These are phyloP conservation scores for Thielaviopsis euricoi DNA, from an alignment of 2,329 filamentous ascomycete genomes.

Conservation along the genomic window DNA sequence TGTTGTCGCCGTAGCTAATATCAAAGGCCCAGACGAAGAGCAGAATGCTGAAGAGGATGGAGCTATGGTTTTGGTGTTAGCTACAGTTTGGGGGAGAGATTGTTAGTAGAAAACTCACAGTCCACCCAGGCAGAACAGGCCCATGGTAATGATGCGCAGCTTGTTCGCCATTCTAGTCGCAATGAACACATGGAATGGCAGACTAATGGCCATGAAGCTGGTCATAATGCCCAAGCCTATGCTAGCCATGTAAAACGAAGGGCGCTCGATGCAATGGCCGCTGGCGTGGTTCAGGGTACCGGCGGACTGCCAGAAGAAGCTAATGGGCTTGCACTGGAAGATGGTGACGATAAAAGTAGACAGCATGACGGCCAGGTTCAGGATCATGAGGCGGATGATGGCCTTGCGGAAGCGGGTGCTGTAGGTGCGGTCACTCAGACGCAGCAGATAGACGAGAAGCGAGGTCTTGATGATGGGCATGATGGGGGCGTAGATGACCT, in stretches of 20 bases:
- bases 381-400: constrained; percentile 18
- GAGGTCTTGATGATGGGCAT: constrained; percentile 29
- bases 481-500: constrained; percentile 28
- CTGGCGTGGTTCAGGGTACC: constrained; percentile 11
- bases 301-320: constrained; percentile 18
- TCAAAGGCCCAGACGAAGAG: constrained; percentile 18
- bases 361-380: constrained; percentile 21
- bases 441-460: constrained; percentile 28
- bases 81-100: too few species aligned
- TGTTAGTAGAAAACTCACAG: constrained; percentile 17
- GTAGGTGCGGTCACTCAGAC: constrained; percentile 22
- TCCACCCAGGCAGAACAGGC: constrained; percentile 23
- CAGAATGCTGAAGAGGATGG: constrained; percentile 19
- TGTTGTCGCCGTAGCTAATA: constrained; percentile 6
- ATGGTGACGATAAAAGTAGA: constrained; percentile 22
- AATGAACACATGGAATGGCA: constrained; percentile 26
- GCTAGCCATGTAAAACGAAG: constrained; percentile 19
- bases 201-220: constrained; percentile 22
- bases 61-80: constrained; percentile 13
- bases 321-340: constrained; percentile 25
- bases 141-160: constrained; percentile 23
- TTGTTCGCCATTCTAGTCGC: constrained; percentile 23
- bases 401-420: constrained; percentile 17
- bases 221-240: constrained; percentile 25
- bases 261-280: constrained; percentile 20